phyloP scores from a whole-genome alignment of 306 rosid genomes.

The Quercus bicolor region DNA sequence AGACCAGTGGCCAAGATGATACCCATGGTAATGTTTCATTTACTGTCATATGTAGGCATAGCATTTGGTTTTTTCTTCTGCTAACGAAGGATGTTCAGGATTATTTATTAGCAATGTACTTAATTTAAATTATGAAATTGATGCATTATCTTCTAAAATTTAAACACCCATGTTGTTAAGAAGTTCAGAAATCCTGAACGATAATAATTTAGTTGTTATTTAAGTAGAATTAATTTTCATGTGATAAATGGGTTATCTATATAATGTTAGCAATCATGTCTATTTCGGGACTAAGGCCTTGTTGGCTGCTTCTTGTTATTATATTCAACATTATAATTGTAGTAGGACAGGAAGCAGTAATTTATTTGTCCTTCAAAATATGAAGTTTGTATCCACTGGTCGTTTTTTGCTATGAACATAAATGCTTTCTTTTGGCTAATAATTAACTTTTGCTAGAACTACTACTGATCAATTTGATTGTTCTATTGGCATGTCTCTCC shows the following conservation, averaged over 20 bases:
- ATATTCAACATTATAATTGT: too few species aligned
- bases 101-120: neutral
- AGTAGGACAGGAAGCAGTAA: too few species aligned
- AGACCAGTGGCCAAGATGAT: conserved; percentile 41
- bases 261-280: too few species aligned
- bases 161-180: neutral
- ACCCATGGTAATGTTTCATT: conserved; percentile 43
- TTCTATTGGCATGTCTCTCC: neutral
- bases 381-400: too few species aligned
- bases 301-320: too few species aligned
- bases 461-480: neutral
- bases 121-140: neutral
- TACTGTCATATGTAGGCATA: neutral
- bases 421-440: too few species aligned
- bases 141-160: neutral
- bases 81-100: neutral
- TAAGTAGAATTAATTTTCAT: too few species aligned
- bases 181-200: neutral
- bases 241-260: too few species aligned
- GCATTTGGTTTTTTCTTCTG: neutral
- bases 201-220: neutral
- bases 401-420: too few species aligned
- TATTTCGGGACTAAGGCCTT: too few species aligned
- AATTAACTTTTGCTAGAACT: neutral
- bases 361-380: too few species aligned